Conservation (phyloP, 139 green algal genomes). For the Chlorella sp. region DNA sequence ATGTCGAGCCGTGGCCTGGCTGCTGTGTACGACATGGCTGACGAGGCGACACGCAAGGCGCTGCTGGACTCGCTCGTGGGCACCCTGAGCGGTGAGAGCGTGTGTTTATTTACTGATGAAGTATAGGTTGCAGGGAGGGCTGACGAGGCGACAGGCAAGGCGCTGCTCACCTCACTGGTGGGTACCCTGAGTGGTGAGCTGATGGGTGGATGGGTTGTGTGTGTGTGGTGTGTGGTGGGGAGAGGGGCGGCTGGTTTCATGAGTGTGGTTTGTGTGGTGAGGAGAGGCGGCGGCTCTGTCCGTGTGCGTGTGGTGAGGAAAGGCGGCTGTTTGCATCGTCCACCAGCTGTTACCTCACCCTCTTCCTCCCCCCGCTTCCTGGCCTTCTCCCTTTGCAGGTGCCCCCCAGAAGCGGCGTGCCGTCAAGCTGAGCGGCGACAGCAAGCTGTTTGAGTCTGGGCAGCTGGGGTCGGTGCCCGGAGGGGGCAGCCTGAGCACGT, state of each 20-base stretch:
- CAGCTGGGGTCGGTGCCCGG: slow-evolving; percentile 49
- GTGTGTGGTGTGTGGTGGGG: no score
- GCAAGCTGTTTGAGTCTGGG: slow-evolving; percentile 76
- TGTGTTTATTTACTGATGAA: no score
- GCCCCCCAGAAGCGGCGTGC: slow-evolving; percentile 52
- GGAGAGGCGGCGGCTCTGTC: no score
- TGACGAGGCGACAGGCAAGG: no score
- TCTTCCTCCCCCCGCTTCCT: not conserved
- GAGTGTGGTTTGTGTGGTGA: no score
- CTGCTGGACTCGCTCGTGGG: slow-evolving; percentile 76
- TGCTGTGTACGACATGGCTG: slow-evolving; percentile 80
- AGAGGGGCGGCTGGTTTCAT: no score
- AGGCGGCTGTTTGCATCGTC: no score
- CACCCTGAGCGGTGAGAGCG: slow-evolving; percentile 46
- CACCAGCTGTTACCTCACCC: not conserved
- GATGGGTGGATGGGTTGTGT: no score
- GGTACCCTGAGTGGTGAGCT: not conserved
- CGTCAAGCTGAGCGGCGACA: slow-evolving; percentile 76
- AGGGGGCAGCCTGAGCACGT: slow-evolving; percentile 14
- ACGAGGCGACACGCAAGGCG: slow-evolving; percentile 55
- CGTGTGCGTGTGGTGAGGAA: no score
- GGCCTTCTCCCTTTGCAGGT: slow-evolving; percentile 11
- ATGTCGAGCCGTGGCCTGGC: slow-evolving; percentile 82
- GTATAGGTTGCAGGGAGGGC: no score
- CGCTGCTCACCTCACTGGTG: no score